Conservation (phyloP, 495 filamentous ascomycete species). For the Penicillium bialowiezense region DNA sequence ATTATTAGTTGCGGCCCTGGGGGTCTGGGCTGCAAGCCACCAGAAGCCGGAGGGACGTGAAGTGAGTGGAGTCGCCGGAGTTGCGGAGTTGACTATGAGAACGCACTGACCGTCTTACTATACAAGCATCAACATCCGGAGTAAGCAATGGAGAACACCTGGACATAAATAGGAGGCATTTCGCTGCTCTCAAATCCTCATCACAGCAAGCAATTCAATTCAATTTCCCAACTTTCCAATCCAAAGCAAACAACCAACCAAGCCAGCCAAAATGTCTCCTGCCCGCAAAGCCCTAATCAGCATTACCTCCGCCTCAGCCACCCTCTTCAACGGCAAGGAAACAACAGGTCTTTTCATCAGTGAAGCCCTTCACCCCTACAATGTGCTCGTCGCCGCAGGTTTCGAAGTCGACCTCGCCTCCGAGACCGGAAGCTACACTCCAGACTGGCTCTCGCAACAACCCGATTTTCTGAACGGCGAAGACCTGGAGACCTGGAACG, state of each 20-base stretch:
- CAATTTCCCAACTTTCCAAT: no score
- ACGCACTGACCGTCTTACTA: not conserved
- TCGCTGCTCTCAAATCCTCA: not conserved
- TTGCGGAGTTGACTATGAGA: not conserved
- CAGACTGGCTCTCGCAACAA: slow-evolving; percentile 43
- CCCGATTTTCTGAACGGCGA: slow-evolving; percentile 40
- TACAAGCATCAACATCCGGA: not conserved
- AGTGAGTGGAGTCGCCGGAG: not conserved
- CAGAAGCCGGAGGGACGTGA: slow-evolving; percentile 6
- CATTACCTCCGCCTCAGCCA: slow-evolving; percentile 43
- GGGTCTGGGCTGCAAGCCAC: not conserved
- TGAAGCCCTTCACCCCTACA: slow-evolving; percentile 49
- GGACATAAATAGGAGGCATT: not conserved
- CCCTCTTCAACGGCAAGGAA: slow-evolving; percentile 41
- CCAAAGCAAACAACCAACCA: not conserved
- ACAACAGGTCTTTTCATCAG: slow-evolving; percentile 40
- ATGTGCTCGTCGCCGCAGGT: slow-evolving; percentile 40
- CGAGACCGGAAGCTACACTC: slow-evolving; percentile 40
- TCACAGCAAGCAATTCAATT: not conserved
- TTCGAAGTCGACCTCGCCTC: slow-evolving; percentile 50
- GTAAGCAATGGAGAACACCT: not conserved
- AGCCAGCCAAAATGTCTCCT: slow-evolving; percentile 29
- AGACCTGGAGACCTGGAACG: slow-evolving; percentile 36
- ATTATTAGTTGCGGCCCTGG: no score
- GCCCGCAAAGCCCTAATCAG: slow-evolving; percentile 44